phyloP scores from a whole-genome alignment of 1,139 yeast genomes.

The Hyphopichia buzzinii region DNA sequence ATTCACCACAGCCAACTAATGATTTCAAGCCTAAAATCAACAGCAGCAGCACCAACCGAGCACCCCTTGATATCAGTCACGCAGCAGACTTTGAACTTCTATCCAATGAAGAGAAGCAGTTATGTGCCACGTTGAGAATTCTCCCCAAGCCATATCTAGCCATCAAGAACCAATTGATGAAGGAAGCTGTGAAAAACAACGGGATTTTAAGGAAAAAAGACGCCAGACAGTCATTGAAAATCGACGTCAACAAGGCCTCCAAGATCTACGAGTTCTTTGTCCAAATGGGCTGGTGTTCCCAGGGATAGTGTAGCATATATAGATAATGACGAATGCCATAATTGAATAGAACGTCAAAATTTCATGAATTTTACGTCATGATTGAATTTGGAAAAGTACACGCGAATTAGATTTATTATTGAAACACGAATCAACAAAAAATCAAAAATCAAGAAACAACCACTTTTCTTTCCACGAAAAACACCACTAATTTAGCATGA shows the following conservation, averaged over 20 bases:
- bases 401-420: too few species aligned
- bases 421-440: too few species aligned
- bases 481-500: too few species aligned
- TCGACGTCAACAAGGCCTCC: constrained; percentile 84
- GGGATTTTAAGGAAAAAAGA: constrained; percentile 80
- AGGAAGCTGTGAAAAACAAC: constrained; percentile 82
- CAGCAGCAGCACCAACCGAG: constrained; percentile 29
- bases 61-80: constrained; percentile 72
- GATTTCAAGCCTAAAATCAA: constrained; percentile 40
- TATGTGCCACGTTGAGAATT: constrained; percentile 81
- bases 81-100: constrained; percentile 81
- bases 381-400: too few species aligned
- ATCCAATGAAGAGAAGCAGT: constrained; percentile 79
- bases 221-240: constrained; percentile 76
- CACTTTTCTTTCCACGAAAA: too few species aligned
- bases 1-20: constrained; percentile 35
- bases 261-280: constrained; percentile 90
- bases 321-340: neutral
- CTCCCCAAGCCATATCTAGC: constrained; percentile 93
- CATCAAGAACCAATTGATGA: constrained; percentile 85
- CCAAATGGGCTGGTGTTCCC: constrained; percentile 80
- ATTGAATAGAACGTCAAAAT: neutral
- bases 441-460: too few species aligned
- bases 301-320: constrained; percentile 26
- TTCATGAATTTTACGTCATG: neutral